Base-by-base conservation (phyloP, 1,284 basidiomycete species). In the Apiotrichum mycotoxinovorans region DNA sequence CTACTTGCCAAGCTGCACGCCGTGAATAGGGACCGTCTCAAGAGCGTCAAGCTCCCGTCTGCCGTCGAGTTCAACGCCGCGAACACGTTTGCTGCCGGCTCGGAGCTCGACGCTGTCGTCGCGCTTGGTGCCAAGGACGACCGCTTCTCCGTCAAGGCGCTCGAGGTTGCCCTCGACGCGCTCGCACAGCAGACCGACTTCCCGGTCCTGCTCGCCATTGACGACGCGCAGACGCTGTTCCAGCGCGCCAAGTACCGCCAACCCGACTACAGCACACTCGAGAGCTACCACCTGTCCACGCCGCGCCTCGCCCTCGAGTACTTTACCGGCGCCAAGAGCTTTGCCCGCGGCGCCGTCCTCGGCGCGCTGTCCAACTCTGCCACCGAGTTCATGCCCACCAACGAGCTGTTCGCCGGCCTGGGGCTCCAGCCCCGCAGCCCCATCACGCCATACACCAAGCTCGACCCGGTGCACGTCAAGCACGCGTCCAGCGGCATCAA, bases 161-260 rank as follows among this genome's bases (percentile, higher is more conserved):
- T 96, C 42, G 82, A 84, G 15, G 80, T 80, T 0, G 70, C 91
- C 7, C 75, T 96, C 67, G 79, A 80, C 18, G 83, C 86, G 54
- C 75, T 97, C 3, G 82, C 84, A 12, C 72, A 69, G 40, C 93
- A 97, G 72, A 85, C 78, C 0, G 73, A 81, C 87, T 74, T 80
- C 71, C 89, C 93, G 0, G 86, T 96, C 2, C 75, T 97, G 8
- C 77, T 95, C 27, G 92, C 91, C 0, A 78, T 96, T 1, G 94
- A 97, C 68, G 90, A 94, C 65, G 84, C 87, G 66, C 92, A 96
- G 71, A 82, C 88, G 0, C 78, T 96, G 34, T 94, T 90, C 72
- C 79, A 83, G 67, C 82, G 81, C 47, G 84, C 87, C 0, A 73
- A 80, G 20, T 97, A 96, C 79, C 84, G 86, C 41, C 86, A 91